Evolutionary conservation across 345 rosid species (phyloP), one percentile per base, ranked within the genome.

Genomic region (Salix udensis): DNA sequence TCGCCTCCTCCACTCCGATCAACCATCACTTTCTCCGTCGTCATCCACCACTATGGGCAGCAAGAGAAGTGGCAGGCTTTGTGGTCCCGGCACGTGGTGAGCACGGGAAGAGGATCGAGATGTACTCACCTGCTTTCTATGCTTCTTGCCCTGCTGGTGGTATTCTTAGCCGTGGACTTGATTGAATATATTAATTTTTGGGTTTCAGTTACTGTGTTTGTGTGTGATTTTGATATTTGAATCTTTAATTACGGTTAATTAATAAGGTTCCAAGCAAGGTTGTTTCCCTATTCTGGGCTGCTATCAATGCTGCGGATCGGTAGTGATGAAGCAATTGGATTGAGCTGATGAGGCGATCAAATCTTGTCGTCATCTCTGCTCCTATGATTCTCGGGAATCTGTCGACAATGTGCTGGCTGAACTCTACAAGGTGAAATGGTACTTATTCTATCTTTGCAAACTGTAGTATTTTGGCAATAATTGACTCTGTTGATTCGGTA

Each of bases 111-210:
- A 89, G 80, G 90, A 91, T 96, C 79, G 93, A 85, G 90, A 88
- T 94, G 97, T 92, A 94, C 73, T 94, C 97, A 1, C 94, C 96
- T 1, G 90, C 90, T 36, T 94, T 89, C 78, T 94, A 96, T 70
- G 97, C 97, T 31, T 92, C 99, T 2, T 92, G 97, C 72, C 92
- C 97, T 13, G 67, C 71, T 53, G 98, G 97, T 15, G 98, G 99
- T 30, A 87, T 92, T 62, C 85, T 96, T 77, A 87, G 99, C 89
- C 94, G 98, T 72, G 99, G 98, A 71, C 88, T 89, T 46, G 7
- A 36, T 36, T 36, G 7, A 36, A 36, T 36, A 64, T 64, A 24
- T 64, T 64, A 48, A 48, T 15, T 15, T 48, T 48, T 18, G 6
- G 19, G 23, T 52, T 52, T 62, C 18, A 26, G 30, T 24, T 62